These are phyloP conservation scores for Diplodia seriata DNA, from an alignment of 2,329 filamentous ascomycete species.

Conservation along the genomic window DNA sequence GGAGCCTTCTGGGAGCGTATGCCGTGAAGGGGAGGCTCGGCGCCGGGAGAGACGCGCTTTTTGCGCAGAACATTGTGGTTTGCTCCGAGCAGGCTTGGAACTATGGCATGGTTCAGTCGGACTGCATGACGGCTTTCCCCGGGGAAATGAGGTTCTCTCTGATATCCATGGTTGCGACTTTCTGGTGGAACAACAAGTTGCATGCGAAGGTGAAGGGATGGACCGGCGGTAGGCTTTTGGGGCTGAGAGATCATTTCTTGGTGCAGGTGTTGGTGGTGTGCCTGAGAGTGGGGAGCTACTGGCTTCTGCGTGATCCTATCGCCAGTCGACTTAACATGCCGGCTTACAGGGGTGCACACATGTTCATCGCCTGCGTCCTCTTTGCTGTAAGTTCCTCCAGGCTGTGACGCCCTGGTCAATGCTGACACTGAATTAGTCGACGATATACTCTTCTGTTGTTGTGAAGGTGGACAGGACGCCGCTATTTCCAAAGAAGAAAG, in stretches of 20 bases:
- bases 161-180: slow-evolving; percentile 57
- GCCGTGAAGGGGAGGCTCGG: slow-evolving; percentile 34
- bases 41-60: slow-evolving; percentile 28
- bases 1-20: slow-evolving; percentile 44
- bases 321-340: slow-evolving; percentile 37
- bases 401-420: not conserved
- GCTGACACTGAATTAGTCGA: slow-evolving; percentile 34
- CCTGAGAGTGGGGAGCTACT: slow-evolving; percentile 57
- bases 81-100: slow-evolving; percentile 40
- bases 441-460: slow-evolving; percentile 54
- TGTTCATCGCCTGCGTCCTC: slow-evolving; percentile 61
- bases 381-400: slow-evolving; percentile 58
- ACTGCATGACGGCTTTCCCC: slow-evolving; percentile 42
- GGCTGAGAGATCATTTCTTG: slow-evolving; percentile 69
- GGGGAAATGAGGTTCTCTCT: slow-evolving; percentile 48
- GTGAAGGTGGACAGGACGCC: slow-evolving; percentile 63
- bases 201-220: slow-evolving; percentile 65
- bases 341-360: slow-evolving; percentile 60
- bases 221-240: slow-evolving; percentile 59
- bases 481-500: slow-evolving; percentile 39
- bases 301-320: slow-evolving; percentile 39
- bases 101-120: slow-evolving; percentile 36
- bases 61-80: not conserved
- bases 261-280: slow-evolving; percentile 67
- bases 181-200: slow-evolving; percentile 75